Percentiles rank a stretch among this genome's conserved stretches.
Conservation (phyloP, 2,329 filamentous ascomycete genomes). For the Gremmenia infestans region DNA sequence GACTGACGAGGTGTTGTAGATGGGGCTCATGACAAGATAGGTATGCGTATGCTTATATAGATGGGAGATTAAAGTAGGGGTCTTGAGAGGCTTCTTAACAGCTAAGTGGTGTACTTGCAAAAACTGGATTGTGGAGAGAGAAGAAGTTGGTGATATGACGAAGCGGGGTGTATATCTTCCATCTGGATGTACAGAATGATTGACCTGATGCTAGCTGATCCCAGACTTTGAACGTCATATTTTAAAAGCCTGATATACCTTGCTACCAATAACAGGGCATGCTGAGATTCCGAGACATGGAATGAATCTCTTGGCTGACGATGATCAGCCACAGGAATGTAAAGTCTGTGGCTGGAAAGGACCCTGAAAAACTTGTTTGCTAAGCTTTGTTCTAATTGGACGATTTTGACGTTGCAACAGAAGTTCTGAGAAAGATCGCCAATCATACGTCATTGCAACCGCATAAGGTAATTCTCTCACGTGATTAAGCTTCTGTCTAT, state of each 20-base stretch:
- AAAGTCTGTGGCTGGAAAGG: constrained; percentile 3
- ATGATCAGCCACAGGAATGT: not conserved
- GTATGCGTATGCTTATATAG: constrained; percentile 8
- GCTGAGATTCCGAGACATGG: no score
- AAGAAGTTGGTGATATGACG: not conserved
- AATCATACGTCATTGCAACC: not conserved
- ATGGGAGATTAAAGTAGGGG: not conserved
- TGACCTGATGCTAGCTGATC: not conserved
- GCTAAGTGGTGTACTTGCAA: not conserved
- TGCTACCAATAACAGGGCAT: not conserved
- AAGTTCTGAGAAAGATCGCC: not conserved
- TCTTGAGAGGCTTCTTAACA: not conserved
- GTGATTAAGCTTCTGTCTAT: no score
- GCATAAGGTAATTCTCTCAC: no score
- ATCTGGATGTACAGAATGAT: not conserved
- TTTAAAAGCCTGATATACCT: not conserved
- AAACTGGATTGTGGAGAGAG: not conserved
- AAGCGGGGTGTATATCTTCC: not conserved
- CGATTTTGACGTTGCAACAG: not conserved
- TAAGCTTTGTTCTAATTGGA: not conserved
- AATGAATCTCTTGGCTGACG: not conserved
- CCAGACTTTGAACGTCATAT: constrained; percentile 11
- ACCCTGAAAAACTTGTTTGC: not conserved
- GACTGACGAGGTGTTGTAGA: not conserved
- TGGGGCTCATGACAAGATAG: constrained; percentile 8